Percentiles rank a stretch among this genome's conserved stretches.
Conservation (phyloP, 1,284 basidiomycete species). For the Phlebopus sp. region DNA sequence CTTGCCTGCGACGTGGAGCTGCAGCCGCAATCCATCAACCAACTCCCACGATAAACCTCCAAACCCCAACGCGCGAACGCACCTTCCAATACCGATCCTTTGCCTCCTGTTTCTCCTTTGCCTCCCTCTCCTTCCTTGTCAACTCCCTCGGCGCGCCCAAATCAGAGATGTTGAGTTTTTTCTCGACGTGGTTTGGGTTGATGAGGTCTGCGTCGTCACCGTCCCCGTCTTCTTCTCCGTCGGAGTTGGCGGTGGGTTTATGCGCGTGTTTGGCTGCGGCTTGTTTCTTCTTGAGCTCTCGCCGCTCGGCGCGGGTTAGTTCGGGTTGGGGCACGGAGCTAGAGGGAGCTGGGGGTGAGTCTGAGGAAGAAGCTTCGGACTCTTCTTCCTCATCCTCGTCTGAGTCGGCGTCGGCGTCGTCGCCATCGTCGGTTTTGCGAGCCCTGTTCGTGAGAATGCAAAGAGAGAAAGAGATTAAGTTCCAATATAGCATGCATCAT, state of each 20-base stretch:
- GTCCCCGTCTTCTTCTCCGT: slow-evolving; percentile 36
- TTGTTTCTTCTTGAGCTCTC: slow-evolving; percentile 73
- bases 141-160: slow-evolving; percentile 54
- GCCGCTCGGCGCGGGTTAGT: slow-evolving; percentile 62
- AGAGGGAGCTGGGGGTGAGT: slow-evolving; percentile 34
- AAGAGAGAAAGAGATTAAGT: no score
- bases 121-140: slow-evolving; percentile 75
- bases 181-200: slow-evolving; percentile 68
- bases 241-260: no score
- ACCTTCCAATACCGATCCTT: slow-evolving; percentile 85
- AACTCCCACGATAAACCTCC: no score
- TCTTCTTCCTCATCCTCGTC: slow-evolving; percentile 38
- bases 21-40: no score
- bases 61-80: no score
- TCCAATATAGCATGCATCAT: no score
- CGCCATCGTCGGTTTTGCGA: not conserved
- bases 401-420: slow-evolving; percentile 22
- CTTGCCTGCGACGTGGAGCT: slow-evolving; percentile 78
- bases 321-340: slow-evolving; percentile 36
- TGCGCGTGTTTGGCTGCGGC: slow-evolving; percentile 44
- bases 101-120: slow-evolving; percentile 86
- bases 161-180: slow-evolving; percentile 67
- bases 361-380: no score
- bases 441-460: not conserved
- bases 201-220: slow-evolving; percentile 61